phyloP scores from a whole-genome alignment of 2,329 filamentous ascomycete genomes.

The Didymella pinodella region DNA sequence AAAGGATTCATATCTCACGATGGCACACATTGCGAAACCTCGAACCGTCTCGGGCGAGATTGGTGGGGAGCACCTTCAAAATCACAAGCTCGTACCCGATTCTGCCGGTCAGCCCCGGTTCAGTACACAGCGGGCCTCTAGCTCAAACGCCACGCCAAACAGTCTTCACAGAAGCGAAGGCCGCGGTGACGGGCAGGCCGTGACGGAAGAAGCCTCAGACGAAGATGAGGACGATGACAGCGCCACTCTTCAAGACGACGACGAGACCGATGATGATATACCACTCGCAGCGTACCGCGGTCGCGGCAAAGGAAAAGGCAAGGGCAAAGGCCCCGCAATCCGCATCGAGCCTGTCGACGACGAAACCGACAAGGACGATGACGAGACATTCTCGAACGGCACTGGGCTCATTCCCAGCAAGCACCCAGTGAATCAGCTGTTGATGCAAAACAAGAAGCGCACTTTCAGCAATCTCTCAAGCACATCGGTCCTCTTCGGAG shows the following conservation, averaged over 20 bases:
- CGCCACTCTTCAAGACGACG: conserved; percentile 46
- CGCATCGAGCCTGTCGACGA: conserved; percentile 45
- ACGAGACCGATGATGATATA: conserved; percentile 46
- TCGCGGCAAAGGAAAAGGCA: conserved; percentile 44
- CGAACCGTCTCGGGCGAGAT: conserved; percentile 38
- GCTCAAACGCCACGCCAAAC: conserved; percentile 29
- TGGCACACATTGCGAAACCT: conserved; percentile 40
- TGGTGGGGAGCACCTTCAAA: conserved; percentile 42
- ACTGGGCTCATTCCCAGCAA: conserved; percentile 44
- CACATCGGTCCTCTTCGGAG: conserved; percentile 49
- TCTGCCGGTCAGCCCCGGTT: conserved; percentile 30
- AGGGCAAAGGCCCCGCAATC: conserved; percentile 49
- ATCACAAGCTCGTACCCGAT: conserved; percentile 41
- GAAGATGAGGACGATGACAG: conserved; percentile 49
- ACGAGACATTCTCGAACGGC: conserved; percentile 39
- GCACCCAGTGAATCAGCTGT: conserved; percentile 38
- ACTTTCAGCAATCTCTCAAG: conserved; percentile 52
- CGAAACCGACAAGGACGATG: conserved; percentile 41
- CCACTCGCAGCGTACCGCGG: conserved; percentile 45
- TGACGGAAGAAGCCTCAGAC: conserved; percentile 40
- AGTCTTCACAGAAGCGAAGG: conserved; percentile 35
- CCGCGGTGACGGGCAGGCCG: conserved; percentile 38
- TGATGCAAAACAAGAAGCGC: conserved; percentile 49
- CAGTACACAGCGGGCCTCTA: conserved; percentile 33
- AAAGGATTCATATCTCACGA: conserved; percentile 24